A percentile compares a stretch with the other conserved stretches of the same genome.
Conservation (phyloP, 306 rosid species). For the Dalbergia oliveri region DNA sequence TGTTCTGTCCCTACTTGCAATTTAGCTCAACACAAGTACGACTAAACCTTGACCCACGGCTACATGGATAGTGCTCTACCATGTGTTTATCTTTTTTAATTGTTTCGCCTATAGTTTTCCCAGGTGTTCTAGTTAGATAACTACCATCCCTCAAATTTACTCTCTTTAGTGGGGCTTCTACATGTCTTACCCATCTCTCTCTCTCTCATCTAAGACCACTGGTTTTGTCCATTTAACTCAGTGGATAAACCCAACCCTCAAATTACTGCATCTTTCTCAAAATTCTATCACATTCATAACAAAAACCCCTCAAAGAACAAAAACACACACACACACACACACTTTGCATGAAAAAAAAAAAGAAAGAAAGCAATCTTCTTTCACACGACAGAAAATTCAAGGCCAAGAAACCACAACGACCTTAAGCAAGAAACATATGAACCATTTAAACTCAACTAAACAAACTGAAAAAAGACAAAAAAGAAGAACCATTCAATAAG, state of each 20-base stretch:
- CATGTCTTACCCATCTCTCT: too few species aligned
- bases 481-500: not conserved
- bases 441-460: not conserved
- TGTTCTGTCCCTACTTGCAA: not conserved
- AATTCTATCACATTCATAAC: not conserved
- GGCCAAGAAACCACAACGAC: constrained; percentile 43
- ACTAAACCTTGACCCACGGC: not conserved
- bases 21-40: too few species aligned
- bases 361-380: not conserved
- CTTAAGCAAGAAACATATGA: constrained; percentile 34
- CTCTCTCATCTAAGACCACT: too few species aligned
- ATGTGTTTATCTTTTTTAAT: too few species aligned
- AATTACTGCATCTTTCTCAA: not conserved
- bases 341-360: not conserved
- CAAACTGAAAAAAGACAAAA: not conserved
- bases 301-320: constrained; percentile 34
- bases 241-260: too few species aligned
- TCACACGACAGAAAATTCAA: constrained; percentile 20
- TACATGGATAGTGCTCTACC: too few species aligned
- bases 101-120: too few species aligned
- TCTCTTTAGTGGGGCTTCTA: too few species aligned
- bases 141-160: too few species aligned
- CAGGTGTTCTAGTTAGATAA: too few species aligned
- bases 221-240: too few species aligned
- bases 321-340: too few species aligned